Evolutionary conservation across 495 filamentous ascomycete species (phyloP), one percentile per base, ranked within the genome.

Genomic region (Penicillium arizonense): DNA sequence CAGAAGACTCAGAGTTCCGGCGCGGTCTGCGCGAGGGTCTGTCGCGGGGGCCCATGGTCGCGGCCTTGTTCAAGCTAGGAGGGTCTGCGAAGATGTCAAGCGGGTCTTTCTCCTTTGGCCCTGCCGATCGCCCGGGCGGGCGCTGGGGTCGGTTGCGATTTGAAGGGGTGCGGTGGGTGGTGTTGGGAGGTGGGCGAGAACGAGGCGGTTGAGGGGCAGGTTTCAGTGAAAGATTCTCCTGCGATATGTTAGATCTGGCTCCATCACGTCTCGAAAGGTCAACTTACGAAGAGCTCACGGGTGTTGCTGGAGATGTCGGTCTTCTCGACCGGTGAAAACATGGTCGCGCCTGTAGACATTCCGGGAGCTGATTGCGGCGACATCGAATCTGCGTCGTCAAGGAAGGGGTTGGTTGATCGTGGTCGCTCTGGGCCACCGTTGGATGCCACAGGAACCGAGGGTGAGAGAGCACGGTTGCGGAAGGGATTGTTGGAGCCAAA

Each of bases 401-500:
- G 78, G 70, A 98, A 98, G 44, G 94, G 94, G 62, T 98, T 98
- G 43, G 86, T 86, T 39, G 93, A 96, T 38, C 84, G 71, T 49
- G 91, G 90, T 63, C 90, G 80, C 61, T 87, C 80, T 67, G 80
- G 68, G 64, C 71, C 71, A 47, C 51, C 52, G 38, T 55, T 64
- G 28, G 63, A 67, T 14, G 62, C 77, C 41, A 68, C 80, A 65
- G 78, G 64, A 26, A 44, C 75, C 59, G 80, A 77, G 77, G 90
- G 91, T 51, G 92, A 94, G 7, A 81, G 74, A 40, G 89, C 86
- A 58, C 88, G 87, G 70, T 96, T 96, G 76, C 94, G 87, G 69
- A 98, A 98, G n/a, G 94, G 94, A 64, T 98, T 98, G 79, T 97
- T 97, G 56, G 94, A 97, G 53, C 84, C 82, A 63, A 94, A 80